Evolutionary conservation across 805 yeast genomes (phyloP).

Genomic region (Zygotorulaspora sp.): DNA sequence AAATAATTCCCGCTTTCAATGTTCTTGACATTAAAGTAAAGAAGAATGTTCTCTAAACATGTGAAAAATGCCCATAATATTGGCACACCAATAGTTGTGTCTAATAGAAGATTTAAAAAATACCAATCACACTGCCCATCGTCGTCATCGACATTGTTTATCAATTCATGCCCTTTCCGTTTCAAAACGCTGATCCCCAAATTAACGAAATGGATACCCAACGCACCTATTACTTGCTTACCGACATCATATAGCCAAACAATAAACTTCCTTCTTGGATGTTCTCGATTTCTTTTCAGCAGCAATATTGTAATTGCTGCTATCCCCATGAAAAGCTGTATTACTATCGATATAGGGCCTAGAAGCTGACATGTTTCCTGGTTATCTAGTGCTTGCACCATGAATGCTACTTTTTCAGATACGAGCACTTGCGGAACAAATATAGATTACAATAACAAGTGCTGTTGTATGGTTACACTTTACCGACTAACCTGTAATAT

Average conservation of each 20-base stretch:
- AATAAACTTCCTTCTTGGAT: constrained; percentile 81
- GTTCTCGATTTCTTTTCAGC: constrained; percentile 70
- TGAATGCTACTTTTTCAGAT: too few relatives aligned
- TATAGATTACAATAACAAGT: too few relatives aligned
- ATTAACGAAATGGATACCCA: constrained; percentile 78
- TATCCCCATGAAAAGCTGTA: constrained; percentile 73
- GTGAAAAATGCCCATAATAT: constrained; percentile 59
- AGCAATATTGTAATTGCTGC: constrained; percentile 71
- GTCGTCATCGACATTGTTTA: constrained; percentile 26
- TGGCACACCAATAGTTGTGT: constrained; percentile 92
- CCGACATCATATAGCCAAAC: constrained; percentile 88
- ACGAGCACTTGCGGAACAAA: too few relatives aligned
- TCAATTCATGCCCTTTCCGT: constrained; percentile 23
- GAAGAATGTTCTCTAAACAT: constrained; percentile 43
- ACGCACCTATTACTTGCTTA: constrained; percentile 84
- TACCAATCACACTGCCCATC: constrained; percentile 92
- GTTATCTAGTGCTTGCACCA: constrained; percentile 3
- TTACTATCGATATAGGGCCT: constrained; percentile 80
- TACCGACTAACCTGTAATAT: too few relatives aligned
- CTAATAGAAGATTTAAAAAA: constrained; percentile 79
- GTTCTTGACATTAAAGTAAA: constrained; percentile 34
- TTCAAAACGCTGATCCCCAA: constrained; percentile 62
- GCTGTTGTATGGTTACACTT: too few relatives aligned
- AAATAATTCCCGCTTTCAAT: constrained; percentile 46
- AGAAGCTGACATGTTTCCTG: constrained; percentile 50